phyloP scores from a whole-genome alignment of 2,329 filamentous ascomycete genomes.

The Epichloe brachyelytri region DNA sequence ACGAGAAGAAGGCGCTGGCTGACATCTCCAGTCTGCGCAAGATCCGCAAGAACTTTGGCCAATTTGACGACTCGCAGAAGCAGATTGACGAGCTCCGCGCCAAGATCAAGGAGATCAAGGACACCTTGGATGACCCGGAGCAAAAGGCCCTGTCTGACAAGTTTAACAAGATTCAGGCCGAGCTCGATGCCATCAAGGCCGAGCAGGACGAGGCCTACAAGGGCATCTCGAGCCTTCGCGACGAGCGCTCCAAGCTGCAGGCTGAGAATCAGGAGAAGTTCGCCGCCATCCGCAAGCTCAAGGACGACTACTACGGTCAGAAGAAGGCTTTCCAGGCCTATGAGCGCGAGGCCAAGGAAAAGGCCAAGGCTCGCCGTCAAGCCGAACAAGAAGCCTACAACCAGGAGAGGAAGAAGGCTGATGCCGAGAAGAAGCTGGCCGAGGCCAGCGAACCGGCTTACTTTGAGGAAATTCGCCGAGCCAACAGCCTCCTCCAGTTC shows the following conservation, averaged over 20 bases:
- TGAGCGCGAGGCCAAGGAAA: constrained; percentile 71
- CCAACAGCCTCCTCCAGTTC: constrained; percentile 77
- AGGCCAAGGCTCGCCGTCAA: constrained; percentile 63
- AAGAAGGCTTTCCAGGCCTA: constrained; percentile 74
- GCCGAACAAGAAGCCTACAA: constrained; percentile 65
- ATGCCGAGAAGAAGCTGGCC: constrained; percentile 62
- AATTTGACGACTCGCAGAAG: constrained; percentile 77
- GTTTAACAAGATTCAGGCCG: constrained; percentile 73
- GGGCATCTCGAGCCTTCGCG: constrained; percentile 69
- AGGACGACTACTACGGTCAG: constrained; percentile 74
- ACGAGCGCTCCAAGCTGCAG: constrained; percentile 74
- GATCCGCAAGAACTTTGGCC: constrained; percentile 79
- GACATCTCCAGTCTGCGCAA: constrained; percentile 78
- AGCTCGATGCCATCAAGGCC: constrained; percentile 80
- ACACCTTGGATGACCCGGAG: constrained; percentile 82
- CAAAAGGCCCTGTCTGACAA: constrained; percentile 75
- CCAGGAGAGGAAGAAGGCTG: constrained; percentile 62
- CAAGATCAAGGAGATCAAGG: constrained; percentile 80
- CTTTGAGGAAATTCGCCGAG: constrained; percentile 81
- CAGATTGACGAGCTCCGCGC: constrained; percentile 76
- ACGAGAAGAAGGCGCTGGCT: constrained; percentile 85
- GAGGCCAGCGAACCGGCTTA: constrained; percentile 80
- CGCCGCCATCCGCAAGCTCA: constrained; percentile 67
- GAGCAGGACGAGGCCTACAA: constrained; percentile 89
- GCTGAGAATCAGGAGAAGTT: constrained; percentile 81